Percentiles rank a stretch among this genome's conserved stretches.
Conservation (phyloP, 768 basidiomycete genomes). For the Pleurotus giganteus region DNA sequence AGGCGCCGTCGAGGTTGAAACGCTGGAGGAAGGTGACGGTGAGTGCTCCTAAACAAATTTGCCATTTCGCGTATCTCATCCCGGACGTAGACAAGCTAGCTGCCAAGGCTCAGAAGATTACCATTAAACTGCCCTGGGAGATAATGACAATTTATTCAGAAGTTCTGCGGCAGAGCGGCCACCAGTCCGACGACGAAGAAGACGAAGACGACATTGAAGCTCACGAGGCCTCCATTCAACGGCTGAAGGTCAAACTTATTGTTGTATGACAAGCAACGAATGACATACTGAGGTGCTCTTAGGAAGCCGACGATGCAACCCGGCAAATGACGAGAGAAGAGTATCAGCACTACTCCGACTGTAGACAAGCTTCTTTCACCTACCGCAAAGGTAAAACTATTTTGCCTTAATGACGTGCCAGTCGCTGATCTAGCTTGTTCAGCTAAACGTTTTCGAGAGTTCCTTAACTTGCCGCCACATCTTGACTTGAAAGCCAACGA, state of each 20-base stretch:
- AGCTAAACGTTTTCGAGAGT: constrained; percentile 96
- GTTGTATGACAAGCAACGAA: not conserved
- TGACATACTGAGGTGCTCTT: not conserved
- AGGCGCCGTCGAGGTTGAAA: constrained; percentile 80
- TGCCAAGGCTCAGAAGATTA: constrained; percentile 87
- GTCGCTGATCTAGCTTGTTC: not conserved
- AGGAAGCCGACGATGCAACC: constrained; percentile 96
- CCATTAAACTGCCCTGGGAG: constrained; percentile 96
- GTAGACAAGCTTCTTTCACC: constrained; percentile 94
- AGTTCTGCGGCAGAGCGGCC: constrained; percentile 68
- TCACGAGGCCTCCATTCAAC: constrained; percentile 88
- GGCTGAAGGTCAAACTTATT: constrained; percentile 58
- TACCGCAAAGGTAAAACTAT: constrained; percentile 83
- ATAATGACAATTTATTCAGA: constrained; percentile 90
- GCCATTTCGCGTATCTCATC: not conserved
- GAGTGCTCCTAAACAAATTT: constrained; percentile 16
- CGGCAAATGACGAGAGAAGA: constrained; percentile 96
- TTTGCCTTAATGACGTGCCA: not conserved
- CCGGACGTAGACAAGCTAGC: constrained; percentile 63
- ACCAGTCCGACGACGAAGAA: constrained; percentile 91
- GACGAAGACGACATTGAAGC: constrained; percentile 97
- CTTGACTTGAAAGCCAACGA: constrained; percentile 90
- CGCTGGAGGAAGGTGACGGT: constrained; percentile 84
- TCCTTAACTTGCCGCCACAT: constrained; percentile 83
- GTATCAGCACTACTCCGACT: constrained; percentile 96